phyloP scores from a whole-genome alignment of 1,139 yeast genomes.

The Lodderomyces elongisporus region DNA sequence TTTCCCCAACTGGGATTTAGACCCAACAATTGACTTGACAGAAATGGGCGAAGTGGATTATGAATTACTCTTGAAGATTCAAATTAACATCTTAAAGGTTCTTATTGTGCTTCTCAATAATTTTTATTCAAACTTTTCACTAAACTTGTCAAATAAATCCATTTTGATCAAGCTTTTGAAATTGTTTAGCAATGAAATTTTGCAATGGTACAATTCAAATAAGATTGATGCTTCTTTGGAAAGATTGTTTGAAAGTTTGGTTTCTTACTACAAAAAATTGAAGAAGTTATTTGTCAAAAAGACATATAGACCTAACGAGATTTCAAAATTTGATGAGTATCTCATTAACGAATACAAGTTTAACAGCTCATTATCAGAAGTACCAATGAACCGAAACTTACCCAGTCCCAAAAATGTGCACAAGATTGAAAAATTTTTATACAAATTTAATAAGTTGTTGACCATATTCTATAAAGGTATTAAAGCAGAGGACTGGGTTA shows the following conservation, averaged over 20 bases:
- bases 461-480: conserved; percentile 57
- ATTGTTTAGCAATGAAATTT: conserved; percentile 61
- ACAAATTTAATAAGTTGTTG: conserved; percentile 60
- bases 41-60: conserved; percentile 47
- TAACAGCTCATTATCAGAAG: conserved; percentile 40
- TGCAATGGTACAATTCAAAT: conserved; percentile 64
- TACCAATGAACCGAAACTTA: conserved; percentile 44
- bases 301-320: conserved; percentile 62
- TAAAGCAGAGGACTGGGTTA: conserved; percentile 73
- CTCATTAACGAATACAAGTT: conserved; percentile 37
- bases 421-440: conserved; percentile 54
- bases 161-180: conserved; percentile 64
- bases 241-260: conserved; percentile 45
- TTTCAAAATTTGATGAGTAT: conserved; percentile 37
- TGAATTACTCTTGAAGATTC: conserved; percentile 63
- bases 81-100: conserved; percentile 77
- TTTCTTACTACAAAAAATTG: conserved; percentile 58
- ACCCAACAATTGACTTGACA: conserved; percentile 30
- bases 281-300: conserved; percentile 74
- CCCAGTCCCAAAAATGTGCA: conserved; percentile 43
- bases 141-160: conserved; percentile 57
- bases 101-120: conserved; percentile 66
- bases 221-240: conserved; percentile 40
- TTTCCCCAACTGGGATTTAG: conserved; percentile 55
- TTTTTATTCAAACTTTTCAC: conserved; percentile 71